These are phyloP conservation scores for Sugiyamaella marilandica DNA, from an alignment of 805 yeast species.

Conservation along the genomic window DNA sequence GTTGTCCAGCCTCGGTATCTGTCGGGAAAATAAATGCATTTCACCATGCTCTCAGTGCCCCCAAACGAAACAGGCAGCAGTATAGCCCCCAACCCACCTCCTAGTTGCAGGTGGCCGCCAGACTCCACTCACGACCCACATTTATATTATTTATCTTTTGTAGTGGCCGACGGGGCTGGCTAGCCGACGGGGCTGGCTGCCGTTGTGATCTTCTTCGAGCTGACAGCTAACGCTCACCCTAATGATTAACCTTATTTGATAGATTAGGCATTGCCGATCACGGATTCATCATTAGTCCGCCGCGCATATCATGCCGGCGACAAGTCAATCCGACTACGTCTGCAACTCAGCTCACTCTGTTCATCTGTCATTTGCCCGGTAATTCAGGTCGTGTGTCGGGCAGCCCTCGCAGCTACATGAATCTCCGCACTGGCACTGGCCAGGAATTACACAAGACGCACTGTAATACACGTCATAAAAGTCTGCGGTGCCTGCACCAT, in stretches of 20 bases:
- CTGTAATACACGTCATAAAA: slow-evolving; percentile 29
- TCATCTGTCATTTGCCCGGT: not conserved
- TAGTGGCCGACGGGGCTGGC: no score
- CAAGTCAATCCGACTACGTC: no score
- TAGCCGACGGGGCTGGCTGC: not conserved
- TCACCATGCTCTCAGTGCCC: no score
- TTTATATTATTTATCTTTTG: no score
- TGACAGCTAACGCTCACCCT: slow-evolving; percentile 1
- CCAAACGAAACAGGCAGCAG: no score
- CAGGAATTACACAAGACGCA: slow-evolving; percentile 35
- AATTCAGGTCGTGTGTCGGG: slow-evolving; percentile 24
- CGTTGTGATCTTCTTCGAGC: not conserved
- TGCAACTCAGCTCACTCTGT: no score
- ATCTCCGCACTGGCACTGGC: slow-evolving; percentile 37
- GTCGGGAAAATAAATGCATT: no score
- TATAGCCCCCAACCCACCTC: no score
- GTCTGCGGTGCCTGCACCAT: slow-evolving; percentile 14
- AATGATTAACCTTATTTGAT: not conserved
- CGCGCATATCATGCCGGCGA: not conserved
- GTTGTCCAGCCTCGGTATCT: no score
- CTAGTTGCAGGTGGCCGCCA: no score
- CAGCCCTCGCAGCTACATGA: slow-evolving; percentile 35
- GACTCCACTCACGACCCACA: no score
- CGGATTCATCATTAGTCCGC: not conserved
- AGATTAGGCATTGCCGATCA: slow-evolving; percentile 1